Evolutionary conservation across 345 rosid genomes (phyloP).

Genomic region (Brassica juncea): DNA sequence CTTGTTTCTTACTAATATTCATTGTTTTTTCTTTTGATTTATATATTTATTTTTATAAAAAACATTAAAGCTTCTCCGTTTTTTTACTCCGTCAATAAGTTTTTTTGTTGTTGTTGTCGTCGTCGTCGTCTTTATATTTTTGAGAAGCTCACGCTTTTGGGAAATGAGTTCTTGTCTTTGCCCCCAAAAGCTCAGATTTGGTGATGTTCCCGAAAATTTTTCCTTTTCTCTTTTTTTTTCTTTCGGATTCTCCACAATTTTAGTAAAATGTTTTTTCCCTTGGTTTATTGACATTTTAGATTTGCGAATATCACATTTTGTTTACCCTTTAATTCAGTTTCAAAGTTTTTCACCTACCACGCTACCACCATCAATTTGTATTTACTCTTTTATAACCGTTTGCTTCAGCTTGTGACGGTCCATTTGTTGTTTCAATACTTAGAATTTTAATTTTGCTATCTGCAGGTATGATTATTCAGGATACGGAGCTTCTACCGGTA

Average conservation of each 20-base stretch:
- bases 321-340: constrained; percentile 2
- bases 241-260: neutral
- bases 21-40: neutral
- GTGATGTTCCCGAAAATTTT: constrained; percentile 39
- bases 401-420: constrained; percentile 15
- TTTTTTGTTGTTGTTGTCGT: neutral
- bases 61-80: constrained; percentile 11
- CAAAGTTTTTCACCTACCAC: constrained; percentile 31
- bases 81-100: neutral
- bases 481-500: constrained; percentile 94
- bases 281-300: constrained; percentile 14
- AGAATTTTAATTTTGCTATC: neutral
- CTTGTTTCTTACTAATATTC: neutral
- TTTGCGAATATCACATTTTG: constrained; percentile 10
- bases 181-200: constrained; percentile 41
- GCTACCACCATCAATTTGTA: constrained; percentile 34
- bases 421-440: constrained; percentile 4
- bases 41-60: neutral
- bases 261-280: constrained; percentile 8
- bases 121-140: neutral
- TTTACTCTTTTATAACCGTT: constrained; percentile 27
- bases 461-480: constrained; percentile 98
- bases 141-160: constrained; percentile 41
- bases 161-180: constrained; percentile 38
- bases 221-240: neutral